Percentiles rank a stretch among this genome's conserved stretches.
These are phyloP conservation scores for Parsonsia alboflavescens DNA, from an alignment of 257 asterid species.

Conservation along the genomic window DNA sequence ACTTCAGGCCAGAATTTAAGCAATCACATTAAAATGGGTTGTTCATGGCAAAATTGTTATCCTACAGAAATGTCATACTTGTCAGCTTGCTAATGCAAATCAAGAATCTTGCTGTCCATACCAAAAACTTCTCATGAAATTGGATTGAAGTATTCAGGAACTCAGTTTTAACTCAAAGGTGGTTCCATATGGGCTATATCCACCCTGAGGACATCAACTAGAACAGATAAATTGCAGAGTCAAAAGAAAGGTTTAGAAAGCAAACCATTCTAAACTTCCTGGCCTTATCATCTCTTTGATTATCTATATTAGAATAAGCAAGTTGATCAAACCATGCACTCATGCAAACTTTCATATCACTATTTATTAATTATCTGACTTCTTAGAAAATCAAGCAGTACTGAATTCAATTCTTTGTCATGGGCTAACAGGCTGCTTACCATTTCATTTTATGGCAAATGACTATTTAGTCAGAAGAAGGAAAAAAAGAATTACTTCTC, in stretches of 20 bases:
- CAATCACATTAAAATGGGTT: not conserved
- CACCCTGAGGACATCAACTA: not conserved
- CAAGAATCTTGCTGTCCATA: not conserved
- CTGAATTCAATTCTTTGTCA: not conserved
- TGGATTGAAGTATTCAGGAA: no score
- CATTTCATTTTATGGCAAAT: not conserved
- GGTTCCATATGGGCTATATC: not conserved
- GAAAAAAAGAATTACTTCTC: constrained; percentile 49
- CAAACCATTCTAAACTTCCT: not conserved
- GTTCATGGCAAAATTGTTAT: not conserved
- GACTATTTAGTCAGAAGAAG: not conserved
- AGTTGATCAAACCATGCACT: not conserved
- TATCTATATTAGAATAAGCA: not conserved
- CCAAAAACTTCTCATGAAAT: not conserved
- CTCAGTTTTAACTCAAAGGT: not conserved
- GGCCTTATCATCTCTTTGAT: not conserved
- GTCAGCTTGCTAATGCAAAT: not conserved
- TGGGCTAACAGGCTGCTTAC: not conserved
- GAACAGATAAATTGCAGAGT: not conserved
- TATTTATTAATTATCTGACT: not conserved
- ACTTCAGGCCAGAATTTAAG: not conserved
- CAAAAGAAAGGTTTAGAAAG: not conserved
- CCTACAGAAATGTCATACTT: not conserved
- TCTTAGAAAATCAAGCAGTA: not conserved
- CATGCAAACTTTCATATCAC: not conserved